Evolutionary conservation across 805 yeast genomes (phyloP), one percentile per base, ranked within the genome.

Genomic region (Starmerella bacillaris): DNA sequence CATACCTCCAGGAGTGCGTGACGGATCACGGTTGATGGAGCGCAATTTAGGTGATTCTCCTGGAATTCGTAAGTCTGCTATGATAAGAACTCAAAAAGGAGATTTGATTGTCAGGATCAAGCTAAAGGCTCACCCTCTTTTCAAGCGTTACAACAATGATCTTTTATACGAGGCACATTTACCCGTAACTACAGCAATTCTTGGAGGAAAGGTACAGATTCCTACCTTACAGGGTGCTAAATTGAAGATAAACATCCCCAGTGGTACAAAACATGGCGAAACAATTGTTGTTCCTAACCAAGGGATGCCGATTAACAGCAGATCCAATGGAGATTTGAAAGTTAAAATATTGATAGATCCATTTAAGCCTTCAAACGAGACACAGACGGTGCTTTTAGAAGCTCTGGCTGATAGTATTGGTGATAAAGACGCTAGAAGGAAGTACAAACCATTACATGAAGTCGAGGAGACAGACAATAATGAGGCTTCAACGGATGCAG

Each of bases 11-110:
- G 96, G 98, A 15, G 65, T 89, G 27, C 69, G 68, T 32, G 92
- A 83, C 51, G 95, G 94, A 15, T 71, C 84, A 40, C 66, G 92
- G 29, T 63, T 89, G 39, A 70, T 92, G 46, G 73, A 86, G 18
- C 69, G 79, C 1, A 84, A 84, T 0, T 89, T 76, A 39, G 99
- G 99, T 34, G 93, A 84, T 47, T 71, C 86, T 17, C 95, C 98
- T 27, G 65, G 67, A 31, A 68, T 78, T 21, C 70, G 92, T 12
- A 68, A 71, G 26, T 83, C 79, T 30, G 69, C 77, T 27, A 75
- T 74, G 34, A 70, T 77, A 24, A 67, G 67, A 34, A 61, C 76
- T 7, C 61, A 65, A 42, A 78, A 79, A 49, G 99, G 99, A 47
- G 98, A 89, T 52, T 65, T 89, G 54, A 72, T 78, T 42, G 72